Conservation (phyloP, 192 early-diverging fungal species). For the Coemansia sp. region DNA sequence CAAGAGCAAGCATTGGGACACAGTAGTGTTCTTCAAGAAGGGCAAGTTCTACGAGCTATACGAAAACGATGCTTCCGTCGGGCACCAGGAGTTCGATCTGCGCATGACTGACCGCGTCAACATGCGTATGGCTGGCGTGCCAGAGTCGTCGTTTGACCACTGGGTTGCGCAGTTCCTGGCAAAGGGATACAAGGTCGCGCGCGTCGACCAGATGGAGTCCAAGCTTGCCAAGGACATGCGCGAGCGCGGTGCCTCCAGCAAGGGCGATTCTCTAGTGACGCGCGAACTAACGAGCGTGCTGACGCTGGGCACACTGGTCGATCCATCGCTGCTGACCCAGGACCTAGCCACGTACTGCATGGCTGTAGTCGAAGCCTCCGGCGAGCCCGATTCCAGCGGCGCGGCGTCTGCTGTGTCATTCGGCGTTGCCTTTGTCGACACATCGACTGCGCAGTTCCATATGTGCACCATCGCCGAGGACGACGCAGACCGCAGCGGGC, state of each 20-base stretch:
- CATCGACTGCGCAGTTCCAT: slow-evolving; percentile 89
- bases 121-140: slow-evolving; percentile 99
- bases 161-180: slow-evolving; percentile 97
- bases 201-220: slow-evolving; percentile 97
- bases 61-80: slow-evolving; percentile 97
- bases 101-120: slow-evolving; percentile 95
- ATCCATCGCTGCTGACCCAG: slow-evolving; percentile 78
- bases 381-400: slow-evolving; percentile 14
- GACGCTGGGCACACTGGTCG: slow-evolving; percentile 89
- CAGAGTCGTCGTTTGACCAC: slow-evolving; percentile 88
- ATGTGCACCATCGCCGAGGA: slow-evolving; percentile 72
- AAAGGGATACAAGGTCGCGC: slow-evolving; percentile 92
- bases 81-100: slow-evolving; percentile 93
- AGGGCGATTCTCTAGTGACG: slow-evolving; percentile 76
- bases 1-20: slow-evolving; percentile 91
- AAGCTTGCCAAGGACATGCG: slow-evolving; percentile 91
- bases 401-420: slow-evolving; percentile 55
- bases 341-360: slow-evolving; percentile 96
- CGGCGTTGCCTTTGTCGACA: slow-evolving; percentile 93
- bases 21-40: slow-evolving; percentile 98
- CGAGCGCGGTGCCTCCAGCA: slow-evolving; percentile 58
- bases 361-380: slow-evolving; percentile 74
- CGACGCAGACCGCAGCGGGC: slow-evolving; percentile 79
- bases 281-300: slow-evolving; percentile 84
- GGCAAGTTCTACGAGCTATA: slow-evolving; percentile 99